Evolutionary conservation across 2,329 filamentous ascomycete genomes (phyloP).

Genomic region (Pestalotiopsis sp.): DNA sequence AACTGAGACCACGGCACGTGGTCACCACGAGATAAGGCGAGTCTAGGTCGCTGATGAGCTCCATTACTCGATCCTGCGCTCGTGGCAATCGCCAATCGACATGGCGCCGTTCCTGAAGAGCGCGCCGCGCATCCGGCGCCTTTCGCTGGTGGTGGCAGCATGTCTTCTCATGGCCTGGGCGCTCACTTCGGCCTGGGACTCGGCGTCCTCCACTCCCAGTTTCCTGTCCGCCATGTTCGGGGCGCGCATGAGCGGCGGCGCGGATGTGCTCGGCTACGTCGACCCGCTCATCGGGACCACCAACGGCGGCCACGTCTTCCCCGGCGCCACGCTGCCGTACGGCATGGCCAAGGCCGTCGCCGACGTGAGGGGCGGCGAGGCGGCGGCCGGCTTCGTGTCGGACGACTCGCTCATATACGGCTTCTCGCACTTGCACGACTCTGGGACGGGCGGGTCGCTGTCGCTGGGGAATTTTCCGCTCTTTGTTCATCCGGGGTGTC

Average conservation of each 20-base stretch:
- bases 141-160: conserved; percentile 20
- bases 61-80: neutral
- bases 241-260: conserved; percentile 12
- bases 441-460: conserved; percentile 30
- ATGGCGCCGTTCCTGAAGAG: conserved; percentile 27
- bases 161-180: conserved; percentile 27
- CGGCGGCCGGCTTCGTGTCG: conserved; percentile 34
- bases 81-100: neutral
- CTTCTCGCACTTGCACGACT: conserved; percentile 37
- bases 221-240: conserved; percentile 20
- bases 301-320: conserved; percentile 37
- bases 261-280: conserved; percentile 27
- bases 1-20: no score
- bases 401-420: conserved; percentile 32
- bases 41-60: neutral
- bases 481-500: conserved; percentile 53
- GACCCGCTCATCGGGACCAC: conserved; percentile 34
- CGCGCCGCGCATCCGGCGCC: conserved; percentile 25
- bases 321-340: conserved; percentile 35
- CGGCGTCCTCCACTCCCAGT: conserved; percentile 20
- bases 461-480: conserved; percentile 58
- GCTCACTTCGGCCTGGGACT: conserved; percentile 24
- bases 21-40: neutral
- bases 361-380: conserved; percentile 30
- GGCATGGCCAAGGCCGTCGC: conserved; percentile 38